Base-by-base conservation (phyloP, 169 alveolate species). In the Eimeria zaria region DNA sequence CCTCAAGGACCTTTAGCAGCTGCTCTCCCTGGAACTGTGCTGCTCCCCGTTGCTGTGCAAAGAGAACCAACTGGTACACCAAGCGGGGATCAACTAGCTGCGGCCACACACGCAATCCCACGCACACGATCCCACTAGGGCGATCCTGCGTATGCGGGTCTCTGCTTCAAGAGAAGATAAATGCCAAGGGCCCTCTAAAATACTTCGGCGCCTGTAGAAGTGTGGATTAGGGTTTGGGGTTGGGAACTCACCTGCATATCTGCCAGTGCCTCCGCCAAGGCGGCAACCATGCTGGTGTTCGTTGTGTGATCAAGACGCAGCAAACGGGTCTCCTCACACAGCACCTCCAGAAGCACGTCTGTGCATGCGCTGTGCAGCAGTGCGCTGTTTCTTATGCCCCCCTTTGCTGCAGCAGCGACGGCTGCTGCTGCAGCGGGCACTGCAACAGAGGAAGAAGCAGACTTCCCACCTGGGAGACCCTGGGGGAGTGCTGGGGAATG, bases 21-120 rank as follows among this genome's bases (percentile, higher is more conserved):
- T 92, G 96, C 91, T 92, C 96, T 27, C 92, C 90, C 62, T 81
- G 96, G 33, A 92, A 88, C 44, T 81, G 93, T 16, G 88, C 96
- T 1, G 92, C 96, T 64, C 96, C 96, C 81, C 93, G 92, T 69
- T 92, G 73, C 18, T 92, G 89, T 2, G 85, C 76, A 51, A 78
- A 92, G 88, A 78, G 96, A 60, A 92, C 62, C 88, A 92, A 55
- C 76, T 92, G 96, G 76, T 92, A 92, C n/a, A 92, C 81, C 46
- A 92, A n/a, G 73, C 96, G 96, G 39, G 96, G 93, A 39, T 92
- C 96, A 30, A 91, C 96, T 73, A 91, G 87, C 96, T 91, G 91
- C 83, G 41, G 60, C 87, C 60, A 39, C 87, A 76, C 87, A 46
- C 87, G n/a, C n/a, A n/a, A n/a, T n/a, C n/a, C n/a, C n/a, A n/a